Percentiles rank a stretch among this genome's conserved stretches.
Evolutionary conservation across 2,329 filamentous ascomycete species (phyloP).

Genomic region (Byssochlamys sp.): DNA sequence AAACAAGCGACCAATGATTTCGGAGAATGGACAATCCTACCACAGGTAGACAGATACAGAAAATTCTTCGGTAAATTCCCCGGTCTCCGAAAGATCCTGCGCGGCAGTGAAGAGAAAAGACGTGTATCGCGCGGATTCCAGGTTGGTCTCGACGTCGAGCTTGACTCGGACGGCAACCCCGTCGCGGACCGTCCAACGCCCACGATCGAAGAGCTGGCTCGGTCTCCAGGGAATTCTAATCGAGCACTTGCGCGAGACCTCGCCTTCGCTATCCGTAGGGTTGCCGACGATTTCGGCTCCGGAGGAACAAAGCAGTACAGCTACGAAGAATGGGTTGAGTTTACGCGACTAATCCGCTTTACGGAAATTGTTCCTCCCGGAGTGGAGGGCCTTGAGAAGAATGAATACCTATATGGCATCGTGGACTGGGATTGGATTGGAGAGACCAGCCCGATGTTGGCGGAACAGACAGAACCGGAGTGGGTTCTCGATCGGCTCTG

Average conservation of each 20-base stretch:
- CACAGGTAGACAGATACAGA: constrained; percentile 49
- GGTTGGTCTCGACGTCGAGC: constrained; percentile 19
- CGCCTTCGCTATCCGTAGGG: constrained; percentile 59
- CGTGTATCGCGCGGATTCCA: constrained; percentile 41
- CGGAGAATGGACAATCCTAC: constrained; percentile 58
- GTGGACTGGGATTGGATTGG: constrained; percentile 67
- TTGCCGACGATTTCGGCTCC: constrained; percentile 54
- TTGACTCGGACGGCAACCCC: constrained; percentile 5
- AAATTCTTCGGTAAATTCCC: constrained; percentile 40
- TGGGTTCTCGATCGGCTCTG: constrained; percentile 58
- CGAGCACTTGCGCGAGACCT: constrained; percentile 53
- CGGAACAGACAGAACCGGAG: constrained; percentile 53
- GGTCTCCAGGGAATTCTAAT: constrained; percentile 40
- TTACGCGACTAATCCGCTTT: constrained; percentile 62
- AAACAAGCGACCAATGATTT: constrained; percentile 52
- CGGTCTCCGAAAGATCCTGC: constrained; percentile 30
- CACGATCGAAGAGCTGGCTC: constrained; percentile 38
- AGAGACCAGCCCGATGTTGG: constrained; percentile 57
- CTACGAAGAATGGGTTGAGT: constrained; percentile 82
- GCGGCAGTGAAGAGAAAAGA: constrained; percentile 32
- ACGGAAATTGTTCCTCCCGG: constrained; percentile 23
- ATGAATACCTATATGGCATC: constrained; percentile 49
- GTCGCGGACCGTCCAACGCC: constrained; percentile 8
- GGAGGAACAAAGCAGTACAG: constrained; percentile 56
- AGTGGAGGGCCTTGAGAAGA: constrained; percentile 24